Percentiles rank a stretch among this genome's conserved stretches.
phyloP scores from a whole-genome alignment of 495 filamentous ascomycete genomes.

The Aspergillus funiculosus region DNA sequence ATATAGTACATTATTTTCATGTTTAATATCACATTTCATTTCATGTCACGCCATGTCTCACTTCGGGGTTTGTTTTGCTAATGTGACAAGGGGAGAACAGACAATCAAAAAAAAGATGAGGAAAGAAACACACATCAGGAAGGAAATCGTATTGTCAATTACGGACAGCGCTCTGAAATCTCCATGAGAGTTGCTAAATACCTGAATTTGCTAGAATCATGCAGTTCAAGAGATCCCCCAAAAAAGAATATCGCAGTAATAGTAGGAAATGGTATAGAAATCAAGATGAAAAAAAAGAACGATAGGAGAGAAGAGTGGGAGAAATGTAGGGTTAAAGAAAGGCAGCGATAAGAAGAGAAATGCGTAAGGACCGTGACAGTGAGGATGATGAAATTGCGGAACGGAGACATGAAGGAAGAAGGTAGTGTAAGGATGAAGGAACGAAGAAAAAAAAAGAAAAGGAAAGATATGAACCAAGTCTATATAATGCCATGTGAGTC shows the following conservation, averaged over 20 bases:
- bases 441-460: conserved; percentile 12
- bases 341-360: conserved; percentile 16
- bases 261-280: conserved; percentile 37
- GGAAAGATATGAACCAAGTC: conserved; percentile 40
- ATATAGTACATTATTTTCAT: no score
- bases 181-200: conserved; percentile 25
- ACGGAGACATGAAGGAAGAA: conserved; percentile 1
- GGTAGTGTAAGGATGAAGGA: conserved; percentile 7
- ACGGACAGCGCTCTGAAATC: conserved; percentile 16
- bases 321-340: conserved; percentile 1
- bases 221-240: conserved; percentile 30
- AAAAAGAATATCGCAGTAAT: conserved; percentile 38
- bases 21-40: no score
- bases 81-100: no score
- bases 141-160: conserved; percentile 15
- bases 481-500: conserved; percentile 46
- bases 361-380: conserved; percentile 5
- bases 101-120: neutral
- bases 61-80: no score
- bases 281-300: conserved; percentile 8
- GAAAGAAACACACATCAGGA: neutral
- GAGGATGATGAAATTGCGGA: conserved; percentile 13
- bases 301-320: conserved; percentile 20
- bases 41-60: no score
- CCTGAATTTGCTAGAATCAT: conserved; percentile 39